These are phyloP conservation scores for Saturnispora gosingensis DNA, from an alignment of 805 yeast genomes.

Conservation along the genomic window DNA sequence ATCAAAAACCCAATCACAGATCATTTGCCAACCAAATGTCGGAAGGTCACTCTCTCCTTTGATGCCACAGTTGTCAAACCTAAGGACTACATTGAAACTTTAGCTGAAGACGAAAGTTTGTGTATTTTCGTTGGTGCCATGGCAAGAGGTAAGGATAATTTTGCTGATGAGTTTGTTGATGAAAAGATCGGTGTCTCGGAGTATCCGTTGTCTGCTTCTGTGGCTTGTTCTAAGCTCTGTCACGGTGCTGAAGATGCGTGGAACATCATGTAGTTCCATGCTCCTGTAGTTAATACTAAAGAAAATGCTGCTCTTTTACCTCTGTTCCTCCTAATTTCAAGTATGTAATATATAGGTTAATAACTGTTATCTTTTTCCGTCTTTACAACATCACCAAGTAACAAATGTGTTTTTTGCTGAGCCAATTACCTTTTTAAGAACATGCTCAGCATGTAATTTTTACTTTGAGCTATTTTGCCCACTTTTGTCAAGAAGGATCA, in stretches of 20 bases:
- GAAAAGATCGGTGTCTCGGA: constrained; percentile 94
- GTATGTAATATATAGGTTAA: not conserved
- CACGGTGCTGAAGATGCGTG: constrained; percentile 99
- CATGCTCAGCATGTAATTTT: not conserved
- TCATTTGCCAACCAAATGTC: constrained; percentile 92
- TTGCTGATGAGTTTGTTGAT: constrained; percentile 95
- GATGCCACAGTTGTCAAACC: constrained; percentile 85
- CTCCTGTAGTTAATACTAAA: not conserved
- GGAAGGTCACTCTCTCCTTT: constrained; percentile 83
- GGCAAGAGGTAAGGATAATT: constrained; percentile 97
- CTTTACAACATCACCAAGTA: too few relatives aligned
- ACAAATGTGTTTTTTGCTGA: not conserved
- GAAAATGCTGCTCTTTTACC: not conserved
- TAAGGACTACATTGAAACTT: constrained; percentile 72
- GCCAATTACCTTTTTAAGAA: not conserved
- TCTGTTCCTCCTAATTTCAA: not conserved
- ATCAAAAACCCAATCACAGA: constrained; percentile 96
- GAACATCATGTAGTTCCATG: constrained; percentile 48
- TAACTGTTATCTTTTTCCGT: too few relatives aligned
- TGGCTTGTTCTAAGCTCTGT: constrained; percentile 96
- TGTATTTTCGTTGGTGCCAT: constrained; percentile 99
- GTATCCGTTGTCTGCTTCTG: constrained; percentile 93
- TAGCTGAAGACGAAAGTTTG: constrained; percentile 84
- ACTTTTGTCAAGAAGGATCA: not conserved
- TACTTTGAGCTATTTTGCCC: not conserved